phyloP scores from a whole-genome alignment of 805 yeast genomes.

The Torulaspora maleeae region DNA sequence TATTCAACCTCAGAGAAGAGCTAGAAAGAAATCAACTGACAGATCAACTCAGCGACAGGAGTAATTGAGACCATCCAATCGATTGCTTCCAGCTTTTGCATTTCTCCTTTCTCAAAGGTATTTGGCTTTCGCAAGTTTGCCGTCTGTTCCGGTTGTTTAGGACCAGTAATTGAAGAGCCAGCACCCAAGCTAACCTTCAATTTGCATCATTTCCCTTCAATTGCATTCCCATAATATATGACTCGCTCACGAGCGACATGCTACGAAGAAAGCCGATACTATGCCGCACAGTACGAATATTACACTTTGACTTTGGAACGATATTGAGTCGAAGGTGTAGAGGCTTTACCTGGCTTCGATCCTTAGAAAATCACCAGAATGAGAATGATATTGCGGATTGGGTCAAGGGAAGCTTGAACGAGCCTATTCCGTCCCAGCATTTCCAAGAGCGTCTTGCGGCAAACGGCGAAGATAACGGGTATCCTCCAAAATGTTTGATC shows the following conservation, averaged over 20 bases:
- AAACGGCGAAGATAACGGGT: not conserved
- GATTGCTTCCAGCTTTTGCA: not conserved
- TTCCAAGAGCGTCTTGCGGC: not conserved
- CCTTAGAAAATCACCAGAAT: constrained; percentile 6
- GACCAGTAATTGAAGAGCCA: not conserved
- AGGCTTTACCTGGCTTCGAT: constrained; percentile 6
- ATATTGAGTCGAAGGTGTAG: not conserved
- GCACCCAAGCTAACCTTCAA: not conserved
- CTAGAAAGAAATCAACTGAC: not conserved
- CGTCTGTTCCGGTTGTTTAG: not conserved
- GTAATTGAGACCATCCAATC: not conserved
- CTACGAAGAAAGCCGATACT: constrained; percentile 13
- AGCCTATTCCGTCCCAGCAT: constrained; percentile 13
- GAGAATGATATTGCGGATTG: constrained; percentile 18
- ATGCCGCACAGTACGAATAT: constrained; percentile 9
- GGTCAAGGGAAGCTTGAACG: constrained; percentile 15
- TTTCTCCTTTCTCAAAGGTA: not conserved
- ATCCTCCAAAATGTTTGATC: not conserved
- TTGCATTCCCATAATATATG: constrained; percentile 3
- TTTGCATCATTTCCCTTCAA: not conserved
- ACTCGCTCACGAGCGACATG: constrained; percentile 10
- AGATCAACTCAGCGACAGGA: not conserved
- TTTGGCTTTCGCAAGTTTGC: not conserved
- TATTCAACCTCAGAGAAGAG: not conserved
- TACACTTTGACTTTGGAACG: not conserved